These are phyloP conservation scores for Kokia cookei DNA, from an alignment of 441 rosid species.

Conservation along the genomic window DNA sequence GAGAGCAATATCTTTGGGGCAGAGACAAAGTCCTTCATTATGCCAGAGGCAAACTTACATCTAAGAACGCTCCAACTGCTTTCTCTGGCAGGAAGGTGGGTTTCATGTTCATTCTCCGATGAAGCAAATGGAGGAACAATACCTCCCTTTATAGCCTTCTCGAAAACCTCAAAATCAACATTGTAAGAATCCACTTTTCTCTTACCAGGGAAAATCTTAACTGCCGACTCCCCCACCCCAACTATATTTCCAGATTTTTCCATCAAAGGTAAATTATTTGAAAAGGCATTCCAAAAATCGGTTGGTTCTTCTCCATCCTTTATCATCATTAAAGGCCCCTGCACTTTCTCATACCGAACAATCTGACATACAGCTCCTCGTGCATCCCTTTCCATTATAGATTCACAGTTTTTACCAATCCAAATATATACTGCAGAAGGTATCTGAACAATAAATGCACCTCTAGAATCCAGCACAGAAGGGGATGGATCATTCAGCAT, in stretches of 20 bases:
- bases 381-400: constrained; percentile 93
- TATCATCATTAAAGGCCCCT: constrained; percentile 54
- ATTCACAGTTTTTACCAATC: constrained; percentile 75
- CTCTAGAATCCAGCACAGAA: constrained; percentile 83
- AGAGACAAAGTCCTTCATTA: constrained; percentile 68
- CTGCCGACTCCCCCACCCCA: constrained; percentile 24
- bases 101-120: constrained; percentile 75
- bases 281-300: constrained; percentile 82
- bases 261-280: constrained; percentile 63
- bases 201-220: constrained; percentile 45
- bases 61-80: constrained; percentile 83
- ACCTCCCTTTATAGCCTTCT: constrained; percentile 80
- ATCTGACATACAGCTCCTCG: constrained; percentile 94
- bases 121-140: constrained; percentile 82
- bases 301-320: constrained; percentile 90
- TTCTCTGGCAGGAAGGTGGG: constrained; percentile 86
- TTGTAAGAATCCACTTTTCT: constrained; percentile 68
- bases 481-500: constrained; percentile 84
- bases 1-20: constrained; percentile 64
- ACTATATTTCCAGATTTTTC: constrained; percentile 37
- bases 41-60: constrained; percentile 71
- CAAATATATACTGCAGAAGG: constrained; percentile 81
- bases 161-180: constrained; percentile 84
- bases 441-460: constrained; percentile 83
- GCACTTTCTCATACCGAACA: constrained; percentile 85